Evolutionary conservation across 2,329 filamentous ascomycete genomes (phyloP).

Genomic region (Pseudogymnoascus sp.): DNA sequence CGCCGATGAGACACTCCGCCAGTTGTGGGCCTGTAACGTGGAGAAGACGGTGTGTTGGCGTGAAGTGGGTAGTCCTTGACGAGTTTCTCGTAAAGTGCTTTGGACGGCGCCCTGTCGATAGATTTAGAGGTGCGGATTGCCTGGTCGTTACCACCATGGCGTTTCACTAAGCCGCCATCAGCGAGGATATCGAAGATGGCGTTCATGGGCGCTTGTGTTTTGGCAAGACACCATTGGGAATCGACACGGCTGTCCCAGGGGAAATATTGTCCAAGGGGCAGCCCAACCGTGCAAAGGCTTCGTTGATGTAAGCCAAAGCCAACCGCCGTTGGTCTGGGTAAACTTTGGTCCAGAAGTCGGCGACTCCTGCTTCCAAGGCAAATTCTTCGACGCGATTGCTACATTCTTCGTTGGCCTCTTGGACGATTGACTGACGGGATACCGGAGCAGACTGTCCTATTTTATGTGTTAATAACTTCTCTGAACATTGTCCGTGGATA

Average conservation of each 20-base stretch:
- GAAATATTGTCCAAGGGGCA: slow-evolving; percentile 19
- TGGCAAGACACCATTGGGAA: slow-evolving; percentile 14
- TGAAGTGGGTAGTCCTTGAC: slow-evolving; percentile 27
- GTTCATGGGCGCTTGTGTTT: slow-evolving; percentile 22
- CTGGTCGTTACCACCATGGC: neutral
- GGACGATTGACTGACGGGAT: no score
- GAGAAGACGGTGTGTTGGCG: slow-evolving; percentile 17
- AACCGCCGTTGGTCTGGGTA: slow-evolving; percentile 26
- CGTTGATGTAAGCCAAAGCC: slow-evolving; percentile 27
- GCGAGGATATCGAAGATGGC: slow-evolving; percentile 24
- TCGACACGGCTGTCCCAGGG: slow-evolving; percentile 18
- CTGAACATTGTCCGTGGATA: no score
- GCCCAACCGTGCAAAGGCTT: slow-evolving; percentile 26
- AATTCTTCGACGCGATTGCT: slow-evolving; percentile 4
- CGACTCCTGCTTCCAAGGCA: slow-evolving; percentile 12
- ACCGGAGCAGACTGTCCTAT: no score
- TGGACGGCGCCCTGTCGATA: slow-evolving; percentile 11
- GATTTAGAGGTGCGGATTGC: slow-evolving; percentile 13
- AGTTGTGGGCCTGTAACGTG: slow-evolving; percentile 15
- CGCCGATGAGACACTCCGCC: slow-evolving; percentile 18
- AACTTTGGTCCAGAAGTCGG: slow-evolving; percentile 22
- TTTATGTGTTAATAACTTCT: no score
- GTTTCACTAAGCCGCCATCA: slow-evolving; percentile 17
- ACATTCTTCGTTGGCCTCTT: no score
- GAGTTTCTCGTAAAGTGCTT: slow-evolving; percentile 22